These are phyloP conservation scores for Asterophora lycoperdoides DNA, from an alignment of 768 basidiomycete species.

Conservation along the genomic window DNA sequence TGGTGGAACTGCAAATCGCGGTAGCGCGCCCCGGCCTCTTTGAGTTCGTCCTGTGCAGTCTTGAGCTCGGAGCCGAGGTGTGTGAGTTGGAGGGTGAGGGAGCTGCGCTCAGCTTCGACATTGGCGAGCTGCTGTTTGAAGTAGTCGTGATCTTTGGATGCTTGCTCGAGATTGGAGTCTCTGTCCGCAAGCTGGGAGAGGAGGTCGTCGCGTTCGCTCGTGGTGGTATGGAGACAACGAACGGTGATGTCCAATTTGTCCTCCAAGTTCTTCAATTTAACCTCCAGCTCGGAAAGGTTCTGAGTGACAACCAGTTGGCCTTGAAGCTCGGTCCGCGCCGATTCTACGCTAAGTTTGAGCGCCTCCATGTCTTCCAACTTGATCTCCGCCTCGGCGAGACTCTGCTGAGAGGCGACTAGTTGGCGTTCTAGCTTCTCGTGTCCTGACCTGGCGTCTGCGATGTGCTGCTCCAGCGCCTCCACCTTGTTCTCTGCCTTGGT, in stretches of 20 bases:
- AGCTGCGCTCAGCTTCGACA: constrained; percentile 62
- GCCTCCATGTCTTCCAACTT: too few relatives aligned
- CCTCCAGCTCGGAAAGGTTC: constrained; percentile 11
- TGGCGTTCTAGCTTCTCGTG: too few relatives aligned
- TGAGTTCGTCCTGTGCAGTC: constrained; percentile 47
- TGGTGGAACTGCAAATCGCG: constrained; percentile 61
- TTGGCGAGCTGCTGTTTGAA: constrained; percentile 48
- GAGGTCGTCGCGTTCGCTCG: constrained; percentile 35
- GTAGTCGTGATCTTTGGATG: constrained; percentile 28
- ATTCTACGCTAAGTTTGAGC: too few relatives aligned
- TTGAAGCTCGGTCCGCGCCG: too few relatives aligned
- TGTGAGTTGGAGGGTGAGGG: constrained; percentile 57
- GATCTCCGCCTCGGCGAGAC: too few relatives aligned
- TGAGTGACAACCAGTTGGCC: too few relatives aligned
- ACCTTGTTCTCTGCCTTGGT: constrained; percentile 12
- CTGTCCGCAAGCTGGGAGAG: constrained; percentile 30
- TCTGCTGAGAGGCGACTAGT: too few relatives aligned
- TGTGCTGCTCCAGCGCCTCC: not conserved
- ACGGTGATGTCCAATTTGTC: constrained; percentile 28
- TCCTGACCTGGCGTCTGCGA: too few relatives aligned
- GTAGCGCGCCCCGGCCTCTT: constrained; percentile 57
- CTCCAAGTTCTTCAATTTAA: constrained; percentile 27
- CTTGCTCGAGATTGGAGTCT: constrained; percentile 27
- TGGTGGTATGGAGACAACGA: constrained; percentile 34
- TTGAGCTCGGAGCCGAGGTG: constrained; percentile 61